Evolutionary conservation across 345 rosid species (phyloP).

Genomic region (Clarkia xantiana): DNA sequence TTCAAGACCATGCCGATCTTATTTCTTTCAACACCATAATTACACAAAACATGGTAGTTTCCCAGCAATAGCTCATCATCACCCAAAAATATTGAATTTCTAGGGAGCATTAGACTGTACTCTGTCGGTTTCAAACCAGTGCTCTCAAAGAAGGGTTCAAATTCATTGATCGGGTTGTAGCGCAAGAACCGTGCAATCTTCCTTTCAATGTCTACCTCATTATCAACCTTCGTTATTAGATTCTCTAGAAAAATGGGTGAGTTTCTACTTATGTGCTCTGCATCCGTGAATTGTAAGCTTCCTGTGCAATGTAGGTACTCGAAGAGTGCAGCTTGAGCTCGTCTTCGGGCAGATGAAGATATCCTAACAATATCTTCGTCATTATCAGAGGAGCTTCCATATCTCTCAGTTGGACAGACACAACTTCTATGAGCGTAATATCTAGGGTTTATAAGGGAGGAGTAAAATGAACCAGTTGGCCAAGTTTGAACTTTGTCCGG

Average conservation of each 20-base stretch:
- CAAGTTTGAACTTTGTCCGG: constrained; percentile 13
- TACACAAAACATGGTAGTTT: constrained; percentile 51
- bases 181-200: constrained; percentile 36
- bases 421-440: constrained; percentile 9
- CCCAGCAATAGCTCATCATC: constrained; percentile 49
- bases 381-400: constrained; percentile 4
- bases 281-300: constrained; percentile 38
- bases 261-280: constrained; percentile 56
- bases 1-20: constrained; percentile 47
- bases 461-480: constrained; percentile 9
- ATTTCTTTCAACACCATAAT: constrained; percentile 41
- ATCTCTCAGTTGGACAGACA: constrained; percentile 9
- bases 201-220: constrained; percentile 18
- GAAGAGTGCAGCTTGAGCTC: constrained; percentile 50
- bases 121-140: constrained; percentile 46
- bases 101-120: constrained; percentile 27
- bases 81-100: constrained; percentile 36
- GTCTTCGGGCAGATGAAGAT: constrained; percentile 18
- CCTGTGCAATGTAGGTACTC: constrained; percentile 63
- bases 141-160: constrained; percentile 81
- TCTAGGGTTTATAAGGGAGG: constrained; percentile 25
- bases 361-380: constrained; percentile 9
- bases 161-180: constrained; percentile 75
- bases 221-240: constrained; percentile 24
- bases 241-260: constrained; percentile 34